Conservation (phyloP, 192 early-diverging fungal genomes). For the Martensiomyces pterosporus region DNA sequence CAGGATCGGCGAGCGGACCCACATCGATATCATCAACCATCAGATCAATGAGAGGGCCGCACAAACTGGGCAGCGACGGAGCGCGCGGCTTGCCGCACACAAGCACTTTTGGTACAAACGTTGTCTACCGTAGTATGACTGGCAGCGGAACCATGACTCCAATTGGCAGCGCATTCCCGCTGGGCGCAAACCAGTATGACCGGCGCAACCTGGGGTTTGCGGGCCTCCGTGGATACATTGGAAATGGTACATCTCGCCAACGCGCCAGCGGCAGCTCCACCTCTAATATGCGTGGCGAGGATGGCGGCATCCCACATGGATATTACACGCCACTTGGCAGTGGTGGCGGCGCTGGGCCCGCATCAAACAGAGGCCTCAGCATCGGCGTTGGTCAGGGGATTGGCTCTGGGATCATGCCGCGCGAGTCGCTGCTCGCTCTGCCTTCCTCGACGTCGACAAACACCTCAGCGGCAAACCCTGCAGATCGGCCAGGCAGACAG, state of each 20-base stretch:
- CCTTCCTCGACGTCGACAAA: slow-evolving; percentile 32
- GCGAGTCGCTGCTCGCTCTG: slow-evolving; percentile 24
- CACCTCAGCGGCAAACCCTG: slow-evolving; percentile 7
- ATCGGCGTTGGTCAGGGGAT: slow-evolving; percentile 10
- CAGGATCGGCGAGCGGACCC: slow-evolving; percentile 14
- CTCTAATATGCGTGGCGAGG: slow-evolving; percentile 15
- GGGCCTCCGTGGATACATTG: slow-evolving; percentile 47
- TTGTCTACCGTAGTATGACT: not conserved
- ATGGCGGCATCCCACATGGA: slow-evolving; percentile 9
- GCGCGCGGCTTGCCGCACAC: slow-evolving; percentile 31
- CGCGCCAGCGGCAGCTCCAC: slow-evolving; percentile 3
- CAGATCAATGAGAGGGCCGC: slow-evolving; percentile 31
- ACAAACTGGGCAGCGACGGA: slow-evolving; percentile 23
- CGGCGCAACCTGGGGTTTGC: slow-evolving; percentile 35
- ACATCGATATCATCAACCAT: slow-evolving; percentile 29
- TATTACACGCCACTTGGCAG: slow-evolving; percentile 25
- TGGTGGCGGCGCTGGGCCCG: slow-evolving; percentile 5
- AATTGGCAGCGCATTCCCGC: slow-evolving; percentile 9
- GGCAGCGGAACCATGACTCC: slow-evolving; percentile 36
- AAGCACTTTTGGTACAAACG: not conserved
- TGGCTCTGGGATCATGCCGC: slow-evolving; percentile 30
- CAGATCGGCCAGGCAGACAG: slow-evolving; percentile 10
- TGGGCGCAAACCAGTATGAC: slow-evolving; percentile 10
- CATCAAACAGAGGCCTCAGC: slow-evolving; percentile 11
- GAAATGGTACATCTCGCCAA: slow-evolving; percentile 24